Evolutionary conservation across 257 asterid genomes (phyloP).

Genomic region (Solanum ossicruentum): DNA sequence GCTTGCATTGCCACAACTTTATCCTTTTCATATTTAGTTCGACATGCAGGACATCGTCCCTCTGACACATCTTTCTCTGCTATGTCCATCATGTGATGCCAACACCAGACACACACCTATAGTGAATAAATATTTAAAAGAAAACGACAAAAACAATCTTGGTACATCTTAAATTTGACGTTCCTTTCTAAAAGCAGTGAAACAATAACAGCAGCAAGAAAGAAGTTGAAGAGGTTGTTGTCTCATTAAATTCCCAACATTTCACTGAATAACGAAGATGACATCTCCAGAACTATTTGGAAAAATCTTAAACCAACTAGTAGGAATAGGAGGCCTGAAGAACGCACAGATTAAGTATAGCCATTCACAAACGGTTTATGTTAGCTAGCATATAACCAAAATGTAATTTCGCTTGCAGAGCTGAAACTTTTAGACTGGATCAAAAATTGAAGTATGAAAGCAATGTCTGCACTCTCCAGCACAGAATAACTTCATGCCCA

Average conservation of each 20-base stretch:
- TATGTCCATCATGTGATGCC: conserved; percentile 95
- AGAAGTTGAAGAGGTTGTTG: neutral
- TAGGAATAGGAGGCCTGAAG: neutral
- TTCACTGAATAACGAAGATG: neutral
- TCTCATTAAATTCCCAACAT: neutral
- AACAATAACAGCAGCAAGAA: neutral
- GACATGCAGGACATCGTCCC: conserved; percentile 97
- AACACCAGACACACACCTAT: conserved; percentile 95
- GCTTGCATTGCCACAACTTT: conserved; percentile 78
- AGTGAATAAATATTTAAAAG: neutral
- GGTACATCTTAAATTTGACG: neutral
- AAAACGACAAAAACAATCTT: neutral
- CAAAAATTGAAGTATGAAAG: neutral
- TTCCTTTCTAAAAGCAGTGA: neutral
- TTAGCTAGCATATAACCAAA: neutral
- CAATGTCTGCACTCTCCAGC: neutral
- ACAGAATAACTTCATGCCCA: neutral
- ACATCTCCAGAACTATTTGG: neutral
- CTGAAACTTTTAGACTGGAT: neutral
- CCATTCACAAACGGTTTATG: neutral
- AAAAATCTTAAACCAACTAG: neutral
- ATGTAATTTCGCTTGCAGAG: neutral
- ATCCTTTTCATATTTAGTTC: conserved; percentile 72
- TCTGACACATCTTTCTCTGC: conserved; percentile 78
- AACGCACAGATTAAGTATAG: neutral